Evolutionary conservation across 2,329 filamentous ascomycete genomes (phyloP).

Genomic region (Mollisia scopiformis): DNA sequence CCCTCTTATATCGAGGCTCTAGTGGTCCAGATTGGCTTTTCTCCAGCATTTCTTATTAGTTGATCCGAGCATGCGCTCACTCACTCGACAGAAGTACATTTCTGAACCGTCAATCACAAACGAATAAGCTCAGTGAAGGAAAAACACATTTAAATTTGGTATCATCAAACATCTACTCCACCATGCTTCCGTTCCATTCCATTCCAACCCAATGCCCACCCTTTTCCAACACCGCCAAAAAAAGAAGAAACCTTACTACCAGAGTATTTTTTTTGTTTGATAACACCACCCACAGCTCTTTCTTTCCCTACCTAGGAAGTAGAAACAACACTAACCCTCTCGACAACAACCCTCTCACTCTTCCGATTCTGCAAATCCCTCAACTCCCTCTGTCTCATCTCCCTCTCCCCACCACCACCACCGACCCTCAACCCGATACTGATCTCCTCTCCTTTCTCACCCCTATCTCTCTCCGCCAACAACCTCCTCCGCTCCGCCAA

Average conservation of each 20-base stretch:
- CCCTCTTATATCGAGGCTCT: no score
- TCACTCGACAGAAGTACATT: no score
- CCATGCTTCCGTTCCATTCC: not conserved
- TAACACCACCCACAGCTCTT: not conserved
- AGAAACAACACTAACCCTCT: conserved; percentile 37
- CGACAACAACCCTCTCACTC: conserved; percentile 57
- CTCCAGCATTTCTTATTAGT: no score
- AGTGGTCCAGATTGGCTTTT: no score
- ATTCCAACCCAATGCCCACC: not conserved
- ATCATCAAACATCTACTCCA: conserved; percentile 11
- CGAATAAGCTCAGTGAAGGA: not conserved
- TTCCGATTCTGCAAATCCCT: conserved; percentile 44
- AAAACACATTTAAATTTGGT: conserved; percentile 9
- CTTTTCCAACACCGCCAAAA: no score
- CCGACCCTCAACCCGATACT: conserved; percentile 32
- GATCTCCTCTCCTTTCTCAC: conserved; percentile 23
- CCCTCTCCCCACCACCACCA: conserved; percentile 13
- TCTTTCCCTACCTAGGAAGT: not conserved
- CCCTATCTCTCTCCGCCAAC: not conserved
- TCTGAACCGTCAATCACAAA: no score
- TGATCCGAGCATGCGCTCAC: no score
- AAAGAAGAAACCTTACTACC: conserved; percentile 21
- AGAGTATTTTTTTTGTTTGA: conserved; percentile 10
- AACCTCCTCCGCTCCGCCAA: conserved; percentile 39
- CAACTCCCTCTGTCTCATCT: conserved; percentile 31